phyloP scores from a whole-genome alignment of 495 filamentous ascomycete species.

The Penicillium riverlandense region DNA sequence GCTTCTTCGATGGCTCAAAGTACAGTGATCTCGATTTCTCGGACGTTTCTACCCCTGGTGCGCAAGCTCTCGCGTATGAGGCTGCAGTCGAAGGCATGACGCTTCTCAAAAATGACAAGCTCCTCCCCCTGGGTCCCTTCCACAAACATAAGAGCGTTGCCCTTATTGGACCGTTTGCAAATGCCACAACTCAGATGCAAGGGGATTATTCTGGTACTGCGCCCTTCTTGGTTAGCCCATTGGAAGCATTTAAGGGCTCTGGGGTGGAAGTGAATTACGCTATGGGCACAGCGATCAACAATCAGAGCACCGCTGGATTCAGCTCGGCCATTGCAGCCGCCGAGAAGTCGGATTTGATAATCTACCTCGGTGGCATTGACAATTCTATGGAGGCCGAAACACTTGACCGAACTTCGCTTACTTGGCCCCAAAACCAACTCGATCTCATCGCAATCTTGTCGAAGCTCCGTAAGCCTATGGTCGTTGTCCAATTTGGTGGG shows the following conservation, averaged over 20 bases:
- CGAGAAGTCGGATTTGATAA: slow-evolving; percentile 43
- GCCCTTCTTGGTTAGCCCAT: slow-evolving; percentile 49
- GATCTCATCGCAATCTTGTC: slow-evolving; percentile 46
- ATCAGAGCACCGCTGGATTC: slow-evolving; percentile 31
- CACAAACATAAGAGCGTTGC: slow-evolving; percentile 36
- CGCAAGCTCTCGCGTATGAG: slow-evolving; percentile 48
- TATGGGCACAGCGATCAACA: slow-evolving; percentile 33
- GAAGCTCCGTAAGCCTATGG: slow-evolving; percentile 42
- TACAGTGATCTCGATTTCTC: slow-evolving; percentile 47
- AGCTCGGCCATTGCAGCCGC: slow-evolving; percentile 40
- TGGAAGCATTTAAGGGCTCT: slow-evolving; percentile 38
- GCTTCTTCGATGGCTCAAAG: slow-evolving; percentile 46
- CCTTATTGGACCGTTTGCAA: slow-evolving; percentile 52
- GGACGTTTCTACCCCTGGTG: slow-evolving; percentile 43
- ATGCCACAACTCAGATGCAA: slow-evolving; percentile 52
- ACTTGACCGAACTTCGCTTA: slow-evolving; percentile 46
- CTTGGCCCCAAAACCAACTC: slow-evolving; percentile 52
- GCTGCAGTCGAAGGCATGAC: slow-evolving; percentile 54
- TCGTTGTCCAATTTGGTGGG: slow-evolving; percentile 55
- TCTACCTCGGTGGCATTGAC: slow-evolving; percentile 54
- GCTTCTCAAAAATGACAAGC: slow-evolving; percentile 55
- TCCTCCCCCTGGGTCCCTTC: slow-evolving; percentile 35
- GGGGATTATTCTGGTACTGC: slow-evolving; percentile 53
- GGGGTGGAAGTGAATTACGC: slow-evolving; percentile 42
- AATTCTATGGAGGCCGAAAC: slow-evolving; percentile 48